Evolutionary conservation across 2,329 filamentous ascomycete species (phyloP).

Genomic region (Blumeria hordei): DNA sequence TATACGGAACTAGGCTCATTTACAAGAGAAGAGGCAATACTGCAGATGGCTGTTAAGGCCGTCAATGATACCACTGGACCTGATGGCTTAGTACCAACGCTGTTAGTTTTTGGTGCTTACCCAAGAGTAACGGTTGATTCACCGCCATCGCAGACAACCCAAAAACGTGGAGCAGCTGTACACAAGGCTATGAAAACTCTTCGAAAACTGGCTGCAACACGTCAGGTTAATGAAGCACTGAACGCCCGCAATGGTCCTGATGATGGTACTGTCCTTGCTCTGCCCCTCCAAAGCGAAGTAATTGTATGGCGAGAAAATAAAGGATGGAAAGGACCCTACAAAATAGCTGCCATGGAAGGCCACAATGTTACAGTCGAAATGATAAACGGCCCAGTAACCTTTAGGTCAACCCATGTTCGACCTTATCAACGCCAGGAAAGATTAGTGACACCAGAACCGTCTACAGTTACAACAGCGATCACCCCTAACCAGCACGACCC

Average conservation of each 20-base stretch:
- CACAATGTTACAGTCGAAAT: neutral
- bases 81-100: neutral
- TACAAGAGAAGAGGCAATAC: neutral
- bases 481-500: neutral
- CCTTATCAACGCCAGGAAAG: neutral
- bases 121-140: neutral
- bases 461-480: neutral
- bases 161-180: neutral
- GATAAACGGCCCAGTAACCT: neutral
- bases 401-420: neutral
- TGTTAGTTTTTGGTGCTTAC: neutral
- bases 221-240: neutral
- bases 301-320: neutral
- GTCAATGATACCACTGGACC: conserved; percentile 1
- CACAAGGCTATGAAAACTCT: neutral
- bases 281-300: neutral
- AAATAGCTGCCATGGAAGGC: neutral
- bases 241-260: neutral
- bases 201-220: neutral
- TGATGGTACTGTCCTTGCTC: neutral
- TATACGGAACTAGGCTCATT: neutral
- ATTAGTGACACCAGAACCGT: neutral
- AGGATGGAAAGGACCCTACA: conserved; percentile 1
- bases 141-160: neutral
- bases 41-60: neutral